These are phyloP conservation scores for Ambrosiella cleistominuta DNA, from an alignment of 2,329 filamentous ascomycete species.

Conservation along the genomic window DNA sequence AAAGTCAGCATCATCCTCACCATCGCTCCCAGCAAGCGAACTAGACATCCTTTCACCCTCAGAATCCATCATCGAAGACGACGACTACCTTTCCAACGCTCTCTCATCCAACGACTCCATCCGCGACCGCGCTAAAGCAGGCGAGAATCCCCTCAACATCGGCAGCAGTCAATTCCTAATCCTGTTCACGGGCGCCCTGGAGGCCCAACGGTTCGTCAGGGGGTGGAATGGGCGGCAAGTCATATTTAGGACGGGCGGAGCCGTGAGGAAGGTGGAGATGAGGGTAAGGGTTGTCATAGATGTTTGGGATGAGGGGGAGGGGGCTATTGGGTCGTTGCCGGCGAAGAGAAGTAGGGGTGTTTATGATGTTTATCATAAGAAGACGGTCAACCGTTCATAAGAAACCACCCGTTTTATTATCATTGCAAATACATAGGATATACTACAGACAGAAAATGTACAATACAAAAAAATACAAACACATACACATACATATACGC, in stretches of 20 bases:
- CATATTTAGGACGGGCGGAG: constrained; percentile 5
- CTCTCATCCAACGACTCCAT: not conserved
- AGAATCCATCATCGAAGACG: not conserved
- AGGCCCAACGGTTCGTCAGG: constrained; percentile 25
- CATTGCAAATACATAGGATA: not conserved
- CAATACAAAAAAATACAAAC: not conserved
- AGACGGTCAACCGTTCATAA: not conserved
- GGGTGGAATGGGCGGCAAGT: constrained; percentile 23
- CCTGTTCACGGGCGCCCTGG: constrained; percentile 15
- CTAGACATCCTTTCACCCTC: not conserved
- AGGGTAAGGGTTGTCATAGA: constrained; percentile 5
- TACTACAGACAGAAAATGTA: not conserved
- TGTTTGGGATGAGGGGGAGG: constrained; percentile 9
- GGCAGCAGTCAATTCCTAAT: constrained; percentile 7
- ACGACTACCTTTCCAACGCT: not conserved
- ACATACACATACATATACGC: not conserved
- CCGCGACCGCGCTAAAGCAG: not conserved
- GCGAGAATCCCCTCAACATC: constrained; percentile 4
- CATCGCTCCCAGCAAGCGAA: not conserved
- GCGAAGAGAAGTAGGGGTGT: not conserved
- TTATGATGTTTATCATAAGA: not conserved
- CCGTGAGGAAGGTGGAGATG: constrained; percentile 7
- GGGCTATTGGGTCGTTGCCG: not conserved
- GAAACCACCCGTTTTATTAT: not conserved
- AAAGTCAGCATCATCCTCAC: not conserved